Evolutionary conservation across 805 yeast genomes (phyloP), one percentile per base, ranked within the genome.

Genomic region (Monosporozyma servazzii): DNA sequence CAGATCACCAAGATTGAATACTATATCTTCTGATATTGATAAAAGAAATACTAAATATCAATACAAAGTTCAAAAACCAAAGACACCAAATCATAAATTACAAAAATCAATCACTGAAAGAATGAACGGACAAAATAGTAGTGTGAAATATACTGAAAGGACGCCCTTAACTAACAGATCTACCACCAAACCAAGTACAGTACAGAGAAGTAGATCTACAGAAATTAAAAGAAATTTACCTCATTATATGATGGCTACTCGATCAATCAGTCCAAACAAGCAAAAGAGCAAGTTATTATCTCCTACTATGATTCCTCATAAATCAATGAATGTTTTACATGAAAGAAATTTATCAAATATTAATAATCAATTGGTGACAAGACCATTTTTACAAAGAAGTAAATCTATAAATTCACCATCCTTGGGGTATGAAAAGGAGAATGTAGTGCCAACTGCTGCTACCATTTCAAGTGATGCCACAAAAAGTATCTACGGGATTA

Each of bases 91-190:
- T 77, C 91, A 91, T 98, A 91, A 91, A 75, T 78, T 91, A 61
- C 98, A 93, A 72, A 91, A 93, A 77, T 75, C 83, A 25, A 80
- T 93, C 65, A 96, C 91, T 54, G 86, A 88, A 74, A 82, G 98
- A 67, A 88, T 37, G 23, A 18, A 20, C 8, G 7, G 11, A 37
- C 23, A 37, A 33, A 15, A n/a, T 33, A 33, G 37, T 33, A 33
- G 15, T 33, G 3, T 15, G 3, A 37, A 8, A 37, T 18, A 6
- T 18, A 20, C 13, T 13, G 23, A 18, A 18, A 37, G 13, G 10
- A 37, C 41, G 17, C 48, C 48, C 18, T 25, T 30, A 15, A 29
- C 6, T 20, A 44, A 44, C 11, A 27, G 25, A 31, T 31, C 25
- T 45, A 31, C n/a, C 10, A 29, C 8, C 10, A 31, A 21, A 20